phyloP scores from a whole-genome alignment of 2,329 filamentous ascomycete species.

The Leptographium flavum region DNA sequence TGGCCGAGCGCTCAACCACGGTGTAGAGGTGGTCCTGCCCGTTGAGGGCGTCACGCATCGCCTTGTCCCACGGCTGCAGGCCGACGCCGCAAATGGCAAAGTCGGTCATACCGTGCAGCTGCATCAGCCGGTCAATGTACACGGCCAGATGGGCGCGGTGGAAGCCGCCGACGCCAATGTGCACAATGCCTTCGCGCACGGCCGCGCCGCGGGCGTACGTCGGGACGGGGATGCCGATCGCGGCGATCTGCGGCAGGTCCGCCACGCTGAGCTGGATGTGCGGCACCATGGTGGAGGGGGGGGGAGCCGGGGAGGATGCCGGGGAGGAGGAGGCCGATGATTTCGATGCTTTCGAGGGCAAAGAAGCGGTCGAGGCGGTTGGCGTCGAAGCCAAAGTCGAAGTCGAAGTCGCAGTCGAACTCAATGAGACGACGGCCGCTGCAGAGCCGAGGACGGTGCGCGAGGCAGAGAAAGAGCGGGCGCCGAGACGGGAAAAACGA shows the following conservation, averaged over 20 bases:
- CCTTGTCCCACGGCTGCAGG: constrained; percentile 32
- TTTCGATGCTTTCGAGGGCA: too few relatives aligned
- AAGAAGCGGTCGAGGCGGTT: too few relatives aligned
- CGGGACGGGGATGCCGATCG: constrained; percentile 20
- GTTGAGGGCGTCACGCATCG: constrained; percentile 34
- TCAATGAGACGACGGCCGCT: too few relatives aligned
- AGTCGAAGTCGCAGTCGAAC: too few relatives aligned
- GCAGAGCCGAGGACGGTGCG: too few relatives aligned
- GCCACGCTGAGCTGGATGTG: constrained; percentile 22
- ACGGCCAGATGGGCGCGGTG: constrained; percentile 38
- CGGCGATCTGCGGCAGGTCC: constrained; percentile 22
- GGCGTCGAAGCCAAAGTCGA: too few relatives aligned
- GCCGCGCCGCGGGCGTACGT: constrained; percentile 26
- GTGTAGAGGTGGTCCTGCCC: constrained; percentile 38
- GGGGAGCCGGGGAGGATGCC: too few relatives aligned
- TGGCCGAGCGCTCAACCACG: constrained; percentile 37
- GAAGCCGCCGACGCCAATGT: constrained; percentile 39
- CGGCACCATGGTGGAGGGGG: not conserved
- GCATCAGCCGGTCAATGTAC: constrained; percentile 33
- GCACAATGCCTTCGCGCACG: constrained; percentile 39
- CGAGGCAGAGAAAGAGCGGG: too few relatives aligned
- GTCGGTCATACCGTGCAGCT: constrained; percentile 27
- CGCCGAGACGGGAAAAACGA: too few relatives aligned
- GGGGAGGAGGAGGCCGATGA: too few relatives aligned
- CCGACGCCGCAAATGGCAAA: constrained; percentile 39